phyloP scores from a whole-genome alignment of 441 rosid genomes.

The Adansonia grandidieri region DNA sequence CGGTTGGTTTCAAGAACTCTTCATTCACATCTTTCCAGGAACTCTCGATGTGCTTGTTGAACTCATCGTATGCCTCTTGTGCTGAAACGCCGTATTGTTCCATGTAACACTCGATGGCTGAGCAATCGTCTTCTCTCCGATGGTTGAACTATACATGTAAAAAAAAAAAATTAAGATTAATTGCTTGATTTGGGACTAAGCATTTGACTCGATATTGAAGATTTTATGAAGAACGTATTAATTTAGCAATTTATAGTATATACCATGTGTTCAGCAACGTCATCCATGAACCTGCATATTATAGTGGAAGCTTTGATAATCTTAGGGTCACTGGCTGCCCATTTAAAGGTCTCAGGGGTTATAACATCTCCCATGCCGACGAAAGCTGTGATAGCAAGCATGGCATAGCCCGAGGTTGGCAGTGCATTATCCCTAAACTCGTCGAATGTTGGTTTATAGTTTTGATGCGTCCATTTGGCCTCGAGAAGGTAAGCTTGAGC shows the following conservation, averaged over 20 bases:
- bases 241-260: neutral
- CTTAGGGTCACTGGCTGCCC: constrained; percentile 33
- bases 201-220: too few species aligned
- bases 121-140: constrained; percentile 31
- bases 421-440: constrained; percentile 23
- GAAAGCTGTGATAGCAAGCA: neutral
- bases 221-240: too few species aligned
- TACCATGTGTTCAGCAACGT: constrained; percentile 34
- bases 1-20: constrained; percentile 28
- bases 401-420: neutral
- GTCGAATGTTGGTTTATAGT: constrained; percentile 30
- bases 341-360: constrained; percentile 35
- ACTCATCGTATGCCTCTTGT: constrained; percentile 19
- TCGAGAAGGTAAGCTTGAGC: constrained; percentile 20
- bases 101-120: constrained; percentile 36
- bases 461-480: constrained; percentile 28
- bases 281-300: constrained; percentile 37
- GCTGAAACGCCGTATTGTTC: constrained; percentile 29
- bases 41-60: constrained; percentile 11
- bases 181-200: too few species aligned
- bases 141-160: constrained; percentile 26
- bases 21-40: constrained; percentile 46
- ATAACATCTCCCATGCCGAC: constrained; percentile 35
- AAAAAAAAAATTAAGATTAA: too few species aligned
- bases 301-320: constrained; percentile 24